Evolutionary conservation across 2,329 filamentous ascomycete genomes (phyloP).

Genomic region (Truncatella angustata): DNA sequence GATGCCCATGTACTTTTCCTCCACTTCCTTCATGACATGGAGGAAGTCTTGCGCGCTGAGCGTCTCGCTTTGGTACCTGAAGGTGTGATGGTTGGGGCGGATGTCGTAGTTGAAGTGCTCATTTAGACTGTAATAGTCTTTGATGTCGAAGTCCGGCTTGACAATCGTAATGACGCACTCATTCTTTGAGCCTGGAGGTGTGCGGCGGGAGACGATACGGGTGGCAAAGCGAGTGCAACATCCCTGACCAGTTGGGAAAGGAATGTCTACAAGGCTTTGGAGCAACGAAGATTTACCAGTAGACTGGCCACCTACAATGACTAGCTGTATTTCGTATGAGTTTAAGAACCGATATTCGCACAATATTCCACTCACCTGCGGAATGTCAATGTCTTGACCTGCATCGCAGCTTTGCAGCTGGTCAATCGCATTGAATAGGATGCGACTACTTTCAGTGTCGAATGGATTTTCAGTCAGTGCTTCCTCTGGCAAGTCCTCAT

Average conservation of each 20-base stretch:
- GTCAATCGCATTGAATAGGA: conserved; percentile 36
- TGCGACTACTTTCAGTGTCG: conserved; percentile 30
- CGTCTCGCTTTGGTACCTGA: conserved; percentile 17
- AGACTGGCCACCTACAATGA: conserved; percentile 36
- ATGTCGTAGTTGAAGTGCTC: conserved; percentile 18
- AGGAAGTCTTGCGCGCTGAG: conserved; percentile 28
- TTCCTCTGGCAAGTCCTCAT: background rate
- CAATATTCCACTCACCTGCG: conserved; percentile 27
- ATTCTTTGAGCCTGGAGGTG: conserved; percentile 24
- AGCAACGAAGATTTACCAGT: conserved; percentile 37
- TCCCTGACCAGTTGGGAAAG: conserved; percentile 29
- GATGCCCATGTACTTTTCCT: conserved; percentile 30
- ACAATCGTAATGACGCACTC: conserved; percentile 31
- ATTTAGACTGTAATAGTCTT: no score
- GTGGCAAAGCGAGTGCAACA: conserved; percentile 37
- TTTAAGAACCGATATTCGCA: conserved; percentile 22
- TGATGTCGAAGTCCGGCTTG: conserved; percentile 21
- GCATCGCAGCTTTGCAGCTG: conserved; percentile 30
- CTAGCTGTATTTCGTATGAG: conserved; percentile 20
- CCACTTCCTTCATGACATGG: conserved; percentile 29
- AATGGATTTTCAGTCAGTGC: conserved; percentile 28
- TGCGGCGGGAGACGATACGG: conserved; percentile 34
- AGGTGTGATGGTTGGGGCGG: conserved; percentile 19
- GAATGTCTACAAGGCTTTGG: conserved; percentile 35
- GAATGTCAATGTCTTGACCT: conserved; percentile 28